These are phyloP conservation scores for Limtongia smithiae DNA, from an alignment of 805 yeast genomes.

Conservation along the genomic window DNA sequence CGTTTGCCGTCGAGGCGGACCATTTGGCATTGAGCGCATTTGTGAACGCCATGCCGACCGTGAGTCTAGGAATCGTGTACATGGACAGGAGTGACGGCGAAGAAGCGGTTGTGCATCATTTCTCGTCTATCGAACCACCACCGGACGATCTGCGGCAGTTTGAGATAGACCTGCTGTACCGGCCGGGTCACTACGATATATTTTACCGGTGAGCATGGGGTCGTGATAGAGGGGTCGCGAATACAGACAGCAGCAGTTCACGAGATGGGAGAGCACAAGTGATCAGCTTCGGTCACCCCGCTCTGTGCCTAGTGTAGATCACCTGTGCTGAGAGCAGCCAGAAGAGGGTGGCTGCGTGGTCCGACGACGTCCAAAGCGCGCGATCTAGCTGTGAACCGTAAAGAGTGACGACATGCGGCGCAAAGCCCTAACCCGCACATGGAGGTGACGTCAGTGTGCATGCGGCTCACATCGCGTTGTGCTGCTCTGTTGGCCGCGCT, in stretches of 20 bases:
- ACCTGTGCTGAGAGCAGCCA: background rate
- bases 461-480: too few species aligned
- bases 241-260: background rate
- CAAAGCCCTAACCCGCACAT: too few species aligned
- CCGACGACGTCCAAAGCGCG: too few species aligned
- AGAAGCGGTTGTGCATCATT: slow-evolving; percentile 20
- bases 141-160: background rate
- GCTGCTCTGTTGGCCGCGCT: too few species aligned
- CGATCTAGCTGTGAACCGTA: too few species aligned
- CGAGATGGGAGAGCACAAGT: background rate
- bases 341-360: too few species aligned
- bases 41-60: slow-evolving; percentile 25
- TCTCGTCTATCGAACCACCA: slow-evolving; percentile 12
- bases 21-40: slow-evolving; percentile 30
- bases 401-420: too few species aligned
- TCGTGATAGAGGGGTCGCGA: background rate
- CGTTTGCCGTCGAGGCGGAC: slow-evolving; percentile 31
- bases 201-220: slow-evolving; percentile 13
- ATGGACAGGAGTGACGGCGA: slow-evolving; percentile 29
- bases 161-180: slow-evolving; percentile 25
- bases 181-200: slow-evolving; percentile 32
- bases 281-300: too few species aligned
- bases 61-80: slow-evolving; percentile 26
- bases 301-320: background rate
- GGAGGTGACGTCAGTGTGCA: too few species aligned